These are phyloP conservation scores for Pichia occidentalis DNA, from an alignment of 805 yeast species.

Conservation along the genomic window DNA sequence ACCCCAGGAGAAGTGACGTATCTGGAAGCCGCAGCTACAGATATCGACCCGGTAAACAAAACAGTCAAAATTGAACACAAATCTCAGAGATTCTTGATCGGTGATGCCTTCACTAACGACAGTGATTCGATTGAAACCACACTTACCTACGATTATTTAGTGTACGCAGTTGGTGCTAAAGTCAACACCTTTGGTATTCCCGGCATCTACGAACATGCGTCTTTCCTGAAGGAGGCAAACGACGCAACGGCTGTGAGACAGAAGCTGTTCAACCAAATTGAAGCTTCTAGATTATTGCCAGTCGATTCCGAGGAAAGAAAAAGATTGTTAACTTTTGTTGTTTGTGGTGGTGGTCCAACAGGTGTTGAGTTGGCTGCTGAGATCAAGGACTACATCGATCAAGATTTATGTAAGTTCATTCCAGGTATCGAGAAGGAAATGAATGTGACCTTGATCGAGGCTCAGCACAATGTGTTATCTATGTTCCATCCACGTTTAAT, in stretches of 20 bases:
- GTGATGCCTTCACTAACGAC: slow-evolving; percentile 45
- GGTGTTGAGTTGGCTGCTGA: slow-evolving; percentile 98
- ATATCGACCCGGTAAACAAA: slow-evolving; percentile 68
- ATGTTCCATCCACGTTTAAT: slow-evolving; percentile 65
- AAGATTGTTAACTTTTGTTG: slow-evolving; percentile 79
- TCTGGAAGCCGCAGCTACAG: slow-evolving; percentile 86
- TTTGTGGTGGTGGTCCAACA: slow-evolving; percentile 98
- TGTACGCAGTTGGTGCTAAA: slow-evolving; percentile 91
- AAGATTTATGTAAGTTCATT: slow-evolving; percentile 83
- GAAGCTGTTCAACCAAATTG: slow-evolving; percentile 79
- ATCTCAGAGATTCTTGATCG: slow-evolving; percentile 47
- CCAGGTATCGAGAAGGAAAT: slow-evolving; percentile 80
- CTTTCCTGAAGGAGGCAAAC: slow-evolving; percentile 82
- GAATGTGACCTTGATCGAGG: slow-evolving; percentile 81
- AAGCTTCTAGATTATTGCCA: slow-evolving; percentile 79
- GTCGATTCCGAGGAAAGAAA: slow-evolving; percentile 67
- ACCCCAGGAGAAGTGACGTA: slow-evolving; percentile 71
- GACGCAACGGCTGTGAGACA: slow-evolving; percentile 82
- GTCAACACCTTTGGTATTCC: slow-evolving; percentile 93
- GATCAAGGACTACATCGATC: slow-evolving; percentile 87
- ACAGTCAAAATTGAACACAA: slow-evolving; percentile 54
- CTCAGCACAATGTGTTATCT: slow-evolving; percentile 79
- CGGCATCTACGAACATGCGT: slow-evolving; percentile 84
- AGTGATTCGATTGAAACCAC: slow-evolving; percentile 40
- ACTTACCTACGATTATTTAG: slow-evolving; percentile 71